These are phyloP conservation scores for Macrotyloma uniflorum DNA, from an alignment of 306 rosid genomes.

Conservation along the genomic window DNA sequence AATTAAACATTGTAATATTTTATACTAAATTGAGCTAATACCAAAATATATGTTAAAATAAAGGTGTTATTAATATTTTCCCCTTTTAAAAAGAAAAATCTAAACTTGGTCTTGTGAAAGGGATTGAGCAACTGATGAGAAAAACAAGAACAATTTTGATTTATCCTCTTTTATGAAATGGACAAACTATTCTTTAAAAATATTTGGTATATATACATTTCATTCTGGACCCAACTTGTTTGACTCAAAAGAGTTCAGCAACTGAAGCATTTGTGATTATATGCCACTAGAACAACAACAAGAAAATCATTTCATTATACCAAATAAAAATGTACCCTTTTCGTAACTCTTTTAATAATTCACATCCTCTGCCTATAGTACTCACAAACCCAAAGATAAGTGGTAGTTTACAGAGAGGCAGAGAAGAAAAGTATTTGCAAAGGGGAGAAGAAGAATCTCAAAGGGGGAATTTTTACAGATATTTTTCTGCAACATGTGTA, in stretches of 20 bases:
- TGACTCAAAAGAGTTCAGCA: neutral
- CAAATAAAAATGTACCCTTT: neutral
- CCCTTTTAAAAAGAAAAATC: neutral
- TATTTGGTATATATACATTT: neutral
- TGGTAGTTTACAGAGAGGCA: neutral
- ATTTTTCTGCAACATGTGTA: neutral
- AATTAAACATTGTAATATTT: too few relatives aligned
- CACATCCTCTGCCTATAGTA: neutral
- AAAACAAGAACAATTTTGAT: neutral
- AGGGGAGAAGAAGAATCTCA: conserved; percentile 10
- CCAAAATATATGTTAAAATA: neutral
- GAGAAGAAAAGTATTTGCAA: neutral
- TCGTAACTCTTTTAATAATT: neutral
- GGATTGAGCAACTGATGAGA: conserved; percentile 12
- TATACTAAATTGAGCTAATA: too few relatives aligned
- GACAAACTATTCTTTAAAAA: neutral
- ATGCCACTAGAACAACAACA: neutral
- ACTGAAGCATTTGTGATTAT: neutral
- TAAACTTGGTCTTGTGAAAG: conserved; percentile 33
- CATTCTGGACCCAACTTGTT: neutral
- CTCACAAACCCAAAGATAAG: neutral
- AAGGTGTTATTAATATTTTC: neutral
- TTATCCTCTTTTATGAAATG: neutral
- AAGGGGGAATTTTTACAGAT: conserved; percentile 18
- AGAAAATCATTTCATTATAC: neutral